Evolutionary conservation across 331 rosid genomes (phyloP).

Genomic region (Cydonia oblonga): DNA sequence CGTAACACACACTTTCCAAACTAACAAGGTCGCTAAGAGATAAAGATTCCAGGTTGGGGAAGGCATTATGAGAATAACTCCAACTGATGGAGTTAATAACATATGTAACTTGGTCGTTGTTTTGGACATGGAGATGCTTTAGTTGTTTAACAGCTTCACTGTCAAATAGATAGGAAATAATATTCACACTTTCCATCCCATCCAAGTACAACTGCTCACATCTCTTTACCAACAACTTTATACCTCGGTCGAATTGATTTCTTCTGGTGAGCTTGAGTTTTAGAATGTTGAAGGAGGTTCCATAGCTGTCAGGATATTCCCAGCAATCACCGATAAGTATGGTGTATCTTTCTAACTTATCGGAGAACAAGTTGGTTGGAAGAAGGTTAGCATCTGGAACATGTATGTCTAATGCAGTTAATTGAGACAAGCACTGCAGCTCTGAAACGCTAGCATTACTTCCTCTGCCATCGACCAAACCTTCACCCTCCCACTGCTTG

Average conservation of each 20-base stretch:
- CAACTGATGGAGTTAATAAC: not conserved
- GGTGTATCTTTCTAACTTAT: not conserved
- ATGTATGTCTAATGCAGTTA: not conserved
- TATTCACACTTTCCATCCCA: not conserved
- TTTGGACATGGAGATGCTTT: not conserved
- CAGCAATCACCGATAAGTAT: not conserved
- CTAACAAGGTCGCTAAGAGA: not conserved
- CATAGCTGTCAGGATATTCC: fast-evolving
- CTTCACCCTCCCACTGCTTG: not conserved
- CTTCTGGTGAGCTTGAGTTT: not conserved
- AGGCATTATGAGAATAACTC: not conserved
- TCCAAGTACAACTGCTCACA: not conserved
- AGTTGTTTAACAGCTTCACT: not conserved
- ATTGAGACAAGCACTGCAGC: not conserved
- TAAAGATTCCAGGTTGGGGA: not conserved
- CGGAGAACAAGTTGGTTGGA: not conserved
- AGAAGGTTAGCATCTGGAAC: not conserved
- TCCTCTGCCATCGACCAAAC: not conserved
- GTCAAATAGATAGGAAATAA: not conserved
- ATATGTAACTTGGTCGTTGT: not conserved
- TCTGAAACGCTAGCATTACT: constrained; percentile 5
- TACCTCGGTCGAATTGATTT: not conserved
- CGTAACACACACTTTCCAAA: not conserved
- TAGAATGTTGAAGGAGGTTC: not conserved
- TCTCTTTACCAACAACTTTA: not conserved